These are phyloP conservation scores for Fusarium sp. DNA, from an alignment of 2,329 filamentous ascomycete genomes.

Conservation along the genomic window DNA sequence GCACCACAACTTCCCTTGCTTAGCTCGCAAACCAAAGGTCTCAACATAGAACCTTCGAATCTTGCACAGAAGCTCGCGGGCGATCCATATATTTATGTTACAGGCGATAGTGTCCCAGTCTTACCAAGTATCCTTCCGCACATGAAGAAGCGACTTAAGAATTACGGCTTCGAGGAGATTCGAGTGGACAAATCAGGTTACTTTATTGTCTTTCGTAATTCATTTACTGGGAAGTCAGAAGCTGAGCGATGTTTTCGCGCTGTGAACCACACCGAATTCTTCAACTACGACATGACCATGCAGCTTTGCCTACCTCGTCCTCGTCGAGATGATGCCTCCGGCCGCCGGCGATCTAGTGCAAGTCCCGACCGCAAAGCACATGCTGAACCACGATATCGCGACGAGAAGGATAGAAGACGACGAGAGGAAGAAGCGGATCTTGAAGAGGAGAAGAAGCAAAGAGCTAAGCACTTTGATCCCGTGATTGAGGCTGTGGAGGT, in stretches of 20 bases:
- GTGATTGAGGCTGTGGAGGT: slow-evolving; percentile 84
- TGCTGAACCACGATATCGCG: slow-evolving; percentile 53
- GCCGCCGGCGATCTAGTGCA: slow-evolving; percentile 51
- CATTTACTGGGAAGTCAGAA: slow-evolving; percentile 79
- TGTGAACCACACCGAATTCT: slow-evolving; percentile 85
- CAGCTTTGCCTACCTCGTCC: slow-evolving; percentile 68
- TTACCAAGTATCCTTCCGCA: slow-evolving; percentile 87
- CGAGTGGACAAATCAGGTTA: slow-evolving; percentile 88
- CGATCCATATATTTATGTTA: slow-evolving; percentile 90
- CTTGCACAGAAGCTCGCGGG: slow-evolving; percentile 77
- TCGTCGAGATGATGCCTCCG: slow-evolving; percentile 44
- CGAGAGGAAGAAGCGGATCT: slow-evolving; percentile 84
- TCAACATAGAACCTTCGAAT: slow-evolving; percentile 73
- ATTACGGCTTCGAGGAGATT: slow-evolving; percentile 84
- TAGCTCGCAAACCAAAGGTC: slow-evolving; percentile 40
- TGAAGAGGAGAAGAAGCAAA: slow-evolving; percentile 89
- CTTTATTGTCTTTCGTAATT: slow-evolving; percentile 90
- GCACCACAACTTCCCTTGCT: slow-evolving; percentile 52
- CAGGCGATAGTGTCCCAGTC: slow-evolving; percentile 88
- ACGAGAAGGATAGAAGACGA: slow-evolving; percentile 72
- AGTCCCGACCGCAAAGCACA: slow-evolving; percentile 51
- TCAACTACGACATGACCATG: slow-evolving; percentile 94
- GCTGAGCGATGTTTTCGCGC: slow-evolving; percentile 82
- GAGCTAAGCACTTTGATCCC: slow-evolving; percentile 91
- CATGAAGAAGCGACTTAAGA: slow-evolving; percentile 88